These are phyloP conservation scores for Xylariaceae sp. DNA, from an alignment of 2,329 filamentous ascomycete species.

Conservation along the genomic window DNA sequence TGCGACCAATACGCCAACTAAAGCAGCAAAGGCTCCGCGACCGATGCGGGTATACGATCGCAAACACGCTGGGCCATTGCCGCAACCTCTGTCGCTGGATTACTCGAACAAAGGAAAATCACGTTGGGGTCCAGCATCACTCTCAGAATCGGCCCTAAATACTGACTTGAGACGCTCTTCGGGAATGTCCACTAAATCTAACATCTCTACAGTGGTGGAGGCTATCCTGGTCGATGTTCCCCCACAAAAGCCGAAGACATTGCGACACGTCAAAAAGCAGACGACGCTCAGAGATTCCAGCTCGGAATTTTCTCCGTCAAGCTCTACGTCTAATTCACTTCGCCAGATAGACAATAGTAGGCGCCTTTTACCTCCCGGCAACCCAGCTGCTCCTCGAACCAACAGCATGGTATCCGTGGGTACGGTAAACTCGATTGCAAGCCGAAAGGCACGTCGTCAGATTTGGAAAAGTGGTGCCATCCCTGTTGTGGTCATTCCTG, in stretches of 20 bases:
- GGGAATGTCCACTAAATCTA: slow-evolving; percentile 50
- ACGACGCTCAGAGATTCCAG: slow-evolving; percentile 36
- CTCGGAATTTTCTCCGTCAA: slow-evolving; percentile 38
- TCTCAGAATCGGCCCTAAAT: slow-evolving; percentile 37
- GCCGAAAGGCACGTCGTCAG: slow-evolving; percentile 52
- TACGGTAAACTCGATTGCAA: slow-evolving; percentile 47
- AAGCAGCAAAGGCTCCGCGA: slow-evolving; percentile 46
- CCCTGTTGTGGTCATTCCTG: slow-evolving; percentile 58
- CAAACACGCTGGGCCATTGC: slow-evolving; percentile 36
- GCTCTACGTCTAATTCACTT: slow-evolving; percentile 40
- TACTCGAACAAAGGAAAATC: slow-evolving; percentile 28
- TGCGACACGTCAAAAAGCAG: slow-evolving; percentile 58
- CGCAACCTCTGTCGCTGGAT: slow-evolving; percentile 25
- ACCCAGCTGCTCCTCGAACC: slow-evolving; percentile 31
- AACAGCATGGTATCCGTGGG: slow-evolving; percentile 47
- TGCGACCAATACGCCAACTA: slow-evolving; percentile 44
- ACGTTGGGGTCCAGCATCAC: slow-evolving; percentile 29
- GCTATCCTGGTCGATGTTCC: slow-evolving; percentile 51
- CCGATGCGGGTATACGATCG: slow-evolving; percentile 43
- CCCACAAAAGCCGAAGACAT: slow-evolving; percentile 47
- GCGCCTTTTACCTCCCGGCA: slow-evolving; percentile 29
- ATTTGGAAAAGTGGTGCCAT: slow-evolving; percentile 56
- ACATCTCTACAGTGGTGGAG: slow-evolving; percentile 52
- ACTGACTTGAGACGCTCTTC: slow-evolving; percentile 48
- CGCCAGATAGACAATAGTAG: slow-evolving; percentile 30